Conservation (phyloP, 352 stramenopile species). For the Saprolegnia diclina region DNA sequence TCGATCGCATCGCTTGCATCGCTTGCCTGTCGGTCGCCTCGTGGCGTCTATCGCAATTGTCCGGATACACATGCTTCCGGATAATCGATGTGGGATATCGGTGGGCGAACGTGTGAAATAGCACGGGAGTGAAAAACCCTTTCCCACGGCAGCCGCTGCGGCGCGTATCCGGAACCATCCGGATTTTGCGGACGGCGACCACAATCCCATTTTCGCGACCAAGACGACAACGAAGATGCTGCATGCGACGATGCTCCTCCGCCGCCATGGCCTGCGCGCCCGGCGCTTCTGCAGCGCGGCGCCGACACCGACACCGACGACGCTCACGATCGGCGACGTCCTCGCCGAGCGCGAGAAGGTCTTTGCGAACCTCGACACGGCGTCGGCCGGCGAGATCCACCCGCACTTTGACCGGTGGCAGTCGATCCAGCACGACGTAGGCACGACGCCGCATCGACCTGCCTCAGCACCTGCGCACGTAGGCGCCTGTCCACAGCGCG, state of each 20-base stretch:
- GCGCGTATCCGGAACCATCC: slow-evolving; percentile 1
- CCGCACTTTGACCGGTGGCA: slow-evolving; percentile 22
- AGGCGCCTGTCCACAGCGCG: slow-evolving; percentile 73
- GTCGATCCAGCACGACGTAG: slow-evolving; percentile 20
- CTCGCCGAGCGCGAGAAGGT: slow-evolving; percentile 17
- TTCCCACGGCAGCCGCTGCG: too few relatives aligned
- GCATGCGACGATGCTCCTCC: slow-evolving; percentile 5
- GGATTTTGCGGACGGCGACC: not conserved
- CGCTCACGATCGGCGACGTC: slow-evolving; percentile 16
- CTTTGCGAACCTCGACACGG: slow-evolving; percentile 11
- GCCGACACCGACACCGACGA: not conserved
- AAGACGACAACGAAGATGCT: not conserved
- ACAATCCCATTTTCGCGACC: not conserved
- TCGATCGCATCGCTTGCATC: too few relatives aligned
- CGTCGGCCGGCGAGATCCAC: slow-evolving; percentile 9
- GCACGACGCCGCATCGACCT: not conserved
- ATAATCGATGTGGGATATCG: too few relatives aligned
- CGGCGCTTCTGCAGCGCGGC: slow-evolving; percentile 10
- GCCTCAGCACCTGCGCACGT: not conserved
- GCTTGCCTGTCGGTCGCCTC: too few relatives aligned
- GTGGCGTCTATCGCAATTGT: too few relatives aligned
- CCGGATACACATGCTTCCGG: too few relatives aligned
- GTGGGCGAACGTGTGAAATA: too few relatives aligned
- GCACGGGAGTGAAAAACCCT: too few relatives aligned
- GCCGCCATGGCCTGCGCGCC: not conserved